These are phyloP conservation scores for Eucalyptus cloeziana DNA, from an alignment of 345 rosid species.

Conservation along the genomic window DNA sequence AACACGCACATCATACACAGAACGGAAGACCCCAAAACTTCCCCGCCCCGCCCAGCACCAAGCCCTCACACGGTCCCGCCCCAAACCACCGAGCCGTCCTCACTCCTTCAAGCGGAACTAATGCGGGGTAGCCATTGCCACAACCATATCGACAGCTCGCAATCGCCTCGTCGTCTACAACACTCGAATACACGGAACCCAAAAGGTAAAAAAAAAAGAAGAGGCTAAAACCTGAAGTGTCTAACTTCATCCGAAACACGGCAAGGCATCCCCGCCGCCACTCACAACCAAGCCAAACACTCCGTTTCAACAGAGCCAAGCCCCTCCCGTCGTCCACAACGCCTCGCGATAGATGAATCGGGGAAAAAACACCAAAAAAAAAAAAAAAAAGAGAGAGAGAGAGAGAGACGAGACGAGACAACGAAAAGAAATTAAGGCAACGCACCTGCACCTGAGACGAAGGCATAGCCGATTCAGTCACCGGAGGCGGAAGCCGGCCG, in stretches of 20 bases:
- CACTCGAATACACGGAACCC: neutral
- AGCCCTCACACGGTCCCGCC: neutral
- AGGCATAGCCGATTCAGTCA: neutral
- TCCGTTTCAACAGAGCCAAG: neutral
- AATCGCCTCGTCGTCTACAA: neutral
- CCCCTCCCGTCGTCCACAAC: neutral
- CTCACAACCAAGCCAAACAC: neutral
- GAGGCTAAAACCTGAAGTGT: neutral
- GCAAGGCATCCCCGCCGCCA: neutral
- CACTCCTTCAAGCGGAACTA: neutral
- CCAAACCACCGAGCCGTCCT: neutral
- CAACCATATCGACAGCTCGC: neutral
- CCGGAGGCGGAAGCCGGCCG: neutral
- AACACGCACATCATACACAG: neutral
- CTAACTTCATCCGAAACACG: neutral
- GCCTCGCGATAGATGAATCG: neutral
- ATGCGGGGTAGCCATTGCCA: neutral
- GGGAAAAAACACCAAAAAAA: too few species aligned
- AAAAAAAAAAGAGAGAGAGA: neutral
- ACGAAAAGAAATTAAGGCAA: neutral
- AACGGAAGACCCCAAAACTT: neutral
- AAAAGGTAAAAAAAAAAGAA: neutral
- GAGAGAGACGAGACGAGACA: neutral
- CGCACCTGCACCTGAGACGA: neutral
- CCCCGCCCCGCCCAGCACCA: neutral